Conservation (phyloP, 208 protist species). For the Leptomonas pyrrhocoris region DNA sequence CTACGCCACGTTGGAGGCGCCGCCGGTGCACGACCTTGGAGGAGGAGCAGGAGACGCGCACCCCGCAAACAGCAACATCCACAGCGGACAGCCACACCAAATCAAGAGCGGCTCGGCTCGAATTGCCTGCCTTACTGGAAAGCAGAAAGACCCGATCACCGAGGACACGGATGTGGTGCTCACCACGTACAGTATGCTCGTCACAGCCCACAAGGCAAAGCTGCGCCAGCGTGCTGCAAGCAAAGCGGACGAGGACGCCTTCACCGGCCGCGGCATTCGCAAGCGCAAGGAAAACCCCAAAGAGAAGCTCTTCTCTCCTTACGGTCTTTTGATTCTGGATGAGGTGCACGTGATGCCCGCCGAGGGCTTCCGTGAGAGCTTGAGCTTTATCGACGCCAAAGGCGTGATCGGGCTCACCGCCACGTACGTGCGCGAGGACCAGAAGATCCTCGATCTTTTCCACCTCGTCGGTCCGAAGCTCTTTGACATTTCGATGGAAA, state of each 20-base stretch:
- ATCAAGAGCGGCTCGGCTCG: slow-evolving; percentile 53
- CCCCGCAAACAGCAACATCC: neutral
- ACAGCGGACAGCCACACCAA: slow-evolving; percentile 1
- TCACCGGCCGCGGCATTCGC: slow-evolving; percentile 36
- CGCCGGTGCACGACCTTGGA: slow-evolving; percentile 3
- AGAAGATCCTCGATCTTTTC: slow-evolving; percentile 97
- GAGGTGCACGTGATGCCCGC: slow-evolving; percentile 99
- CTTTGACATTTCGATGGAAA: slow-evolving; percentile 99
- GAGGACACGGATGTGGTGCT: slow-evolving; percentile 94
- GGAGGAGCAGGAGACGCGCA: neutral
- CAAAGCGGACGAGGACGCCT: slow-evolving; percentile 1
- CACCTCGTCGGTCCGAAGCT: slow-evolving; percentile 99
- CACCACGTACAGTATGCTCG: slow-evolving; percentile 99
- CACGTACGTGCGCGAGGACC: slow-evolving; percentile 97
- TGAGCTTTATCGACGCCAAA: slow-evolving; percentile 92
- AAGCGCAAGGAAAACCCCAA: slow-evolving; percentile 70
- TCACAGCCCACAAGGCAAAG: slow-evolving; percentile 69
- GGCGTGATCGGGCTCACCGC: slow-evolving; percentile 98
- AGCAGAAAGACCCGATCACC: slow-evolving; percentile 90
- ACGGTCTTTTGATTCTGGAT: slow-evolving; percentile 86
- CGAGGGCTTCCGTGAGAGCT: slow-evolving; percentile 94
- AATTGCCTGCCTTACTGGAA: slow-evolving; percentile 93
- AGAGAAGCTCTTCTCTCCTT: slow-evolving; percentile 79
- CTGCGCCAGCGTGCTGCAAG: slow-evolving; percentile 35
- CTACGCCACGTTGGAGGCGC: slow-evolving; percentile 79